A percentile compares a stretch with the other conserved stretches of the same genome.
Conservation (phyloP, 805 yeast species). For the Myxozyma mucilagina region DNA sequence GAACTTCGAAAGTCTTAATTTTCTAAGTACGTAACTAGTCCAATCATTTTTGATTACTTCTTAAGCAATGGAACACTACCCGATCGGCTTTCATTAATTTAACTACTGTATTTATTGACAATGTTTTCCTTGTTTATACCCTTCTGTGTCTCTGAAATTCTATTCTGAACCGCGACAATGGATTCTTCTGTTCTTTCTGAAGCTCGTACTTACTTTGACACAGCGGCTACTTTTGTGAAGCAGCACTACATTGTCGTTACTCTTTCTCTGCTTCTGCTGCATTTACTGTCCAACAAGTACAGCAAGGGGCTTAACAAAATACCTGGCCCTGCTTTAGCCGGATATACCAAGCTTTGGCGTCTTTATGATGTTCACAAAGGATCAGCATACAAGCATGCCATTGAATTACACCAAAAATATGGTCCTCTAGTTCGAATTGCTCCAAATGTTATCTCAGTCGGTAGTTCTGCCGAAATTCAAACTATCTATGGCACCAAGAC, state of each 20-base stretch:
- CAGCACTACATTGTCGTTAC: not conserved
- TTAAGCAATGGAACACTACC: no score
- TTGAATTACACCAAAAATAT: conserved; percentile 53
- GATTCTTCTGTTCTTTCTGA: not conserved
- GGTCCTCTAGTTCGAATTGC: conserved; percentile 65
- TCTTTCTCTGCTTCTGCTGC: conserved; percentile 38
- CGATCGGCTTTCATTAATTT: no score
- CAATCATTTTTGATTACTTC: no score
- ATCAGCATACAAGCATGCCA: conserved; percentile 52
- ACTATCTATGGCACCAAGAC: conserved; percentile 48
- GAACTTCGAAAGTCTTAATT: no score
- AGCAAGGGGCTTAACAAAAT: conserved; percentile 33
- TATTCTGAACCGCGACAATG: not conserved
- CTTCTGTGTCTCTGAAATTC: not conserved
- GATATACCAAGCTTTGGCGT: conserved; percentile 48
- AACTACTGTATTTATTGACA: no score
- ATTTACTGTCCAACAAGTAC: conserved; percentile 38
- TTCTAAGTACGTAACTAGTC: no score
- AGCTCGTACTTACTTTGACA: not conserved
- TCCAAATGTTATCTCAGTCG: conserved; percentile 62
- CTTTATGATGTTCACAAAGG: conserved; percentile 49
- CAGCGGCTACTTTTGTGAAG: not conserved
- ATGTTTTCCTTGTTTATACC: not conserved
- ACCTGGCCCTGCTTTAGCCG: conserved; percentile 61
- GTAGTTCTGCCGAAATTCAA: conserved; percentile 51